Base-by-base conservation (phyloP, 2,329 filamentous ascomycete species). In the Fusarium subtropicale region DNA sequence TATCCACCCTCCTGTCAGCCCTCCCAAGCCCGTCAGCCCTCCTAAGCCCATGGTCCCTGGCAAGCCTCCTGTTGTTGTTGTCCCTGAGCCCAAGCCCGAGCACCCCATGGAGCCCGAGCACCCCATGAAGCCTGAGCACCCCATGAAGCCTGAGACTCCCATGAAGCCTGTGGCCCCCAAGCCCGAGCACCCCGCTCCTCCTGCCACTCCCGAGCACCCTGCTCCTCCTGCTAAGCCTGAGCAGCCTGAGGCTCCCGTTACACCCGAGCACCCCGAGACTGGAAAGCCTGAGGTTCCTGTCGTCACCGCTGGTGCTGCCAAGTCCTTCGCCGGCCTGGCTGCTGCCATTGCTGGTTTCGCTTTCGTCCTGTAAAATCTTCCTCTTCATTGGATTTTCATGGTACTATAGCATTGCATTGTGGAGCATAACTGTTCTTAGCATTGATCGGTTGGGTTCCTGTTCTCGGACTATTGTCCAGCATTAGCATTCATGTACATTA, bases 361-460 rank as follows among this genome's bases (percentile, higher is more conserved):
- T 48, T 70, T 76, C 44, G 52, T 69, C 45, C 60, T 76, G 58
- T 76, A 75, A 72, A 39, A 41, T 41, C 38, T 10, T 24, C 18
- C 13, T 22, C 36, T 50, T 12, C 18, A 20, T 26, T 30, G 39
- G 38, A 42, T 34, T 46, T 45, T 30, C 31, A 59, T 45, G 31
- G 41, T 44, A 58, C 30, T n/a, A 30, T n/a, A 26, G 38, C 30
- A 59, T 30, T 33, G 39, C 39, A 56, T 45, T 30, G 54, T 44
- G 38, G 53, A 63, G 26, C 28, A 57, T 44, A 31, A 53, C 22
- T 41, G 7, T 52, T 34, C 7, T 9, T 28, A 20, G 55, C 52
- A 55, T 48, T 55, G n/a, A 48, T 18, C 31, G 16, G 6, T 15
- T 48, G 22, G 18, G 13, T 24, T 34, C 13, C 15, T 22, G 24